Evolutionary conservation across 192 early-diverging fungal species (phyloP).

Genomic region (Gigaspora rosea): DNA sequence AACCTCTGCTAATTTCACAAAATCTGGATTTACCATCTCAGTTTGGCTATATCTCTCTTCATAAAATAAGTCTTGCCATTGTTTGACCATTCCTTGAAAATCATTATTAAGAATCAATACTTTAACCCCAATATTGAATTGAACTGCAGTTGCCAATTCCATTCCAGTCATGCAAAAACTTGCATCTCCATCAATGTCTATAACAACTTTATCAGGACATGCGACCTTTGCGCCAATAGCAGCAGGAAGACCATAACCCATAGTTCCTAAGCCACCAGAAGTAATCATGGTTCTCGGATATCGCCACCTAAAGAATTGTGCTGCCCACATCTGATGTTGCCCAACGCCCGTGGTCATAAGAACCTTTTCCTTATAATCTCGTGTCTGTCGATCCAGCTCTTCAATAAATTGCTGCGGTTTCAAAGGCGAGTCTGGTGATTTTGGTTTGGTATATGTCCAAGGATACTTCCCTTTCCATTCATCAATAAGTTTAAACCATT

Average conservation of each 20-base stretch:
- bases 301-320: constrained; percentile 93
- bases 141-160: constrained; percentile 97
- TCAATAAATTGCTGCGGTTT: constrained; percentile 96
- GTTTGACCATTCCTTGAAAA: constrained; percentile 99
- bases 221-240: constrained; percentile 98
- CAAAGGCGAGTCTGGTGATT: constrained; percentile 60
- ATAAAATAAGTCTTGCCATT: constrained; percentile 97
- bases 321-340: constrained; percentile 99
- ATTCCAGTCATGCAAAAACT: constrained; percentile 98
- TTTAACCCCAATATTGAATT: constrained; percentile 97
- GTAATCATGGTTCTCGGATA: constrained; percentile 87
- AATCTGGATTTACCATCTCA: constrained; percentile 95
- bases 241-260: constrained; percentile 96
- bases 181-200: constrained; percentile 99
- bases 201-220: constrained; percentile 88
- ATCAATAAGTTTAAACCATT: constrained; percentile 83
- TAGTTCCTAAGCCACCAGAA: constrained; percentile 97
- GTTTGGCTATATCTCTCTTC: constrained; percentile 95
- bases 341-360: constrained; percentile 97
- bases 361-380: constrained; percentile 85
- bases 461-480: constrained; percentile 94
- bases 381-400: constrained; percentile 85
- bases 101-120: constrained; percentile 96
- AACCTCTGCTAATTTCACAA: constrained; percentile 93
- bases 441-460: constrained; percentile 74